phyloP scores from a whole-genome alignment of 257 asterid species.

The Catharanthus roseus region DNA sequence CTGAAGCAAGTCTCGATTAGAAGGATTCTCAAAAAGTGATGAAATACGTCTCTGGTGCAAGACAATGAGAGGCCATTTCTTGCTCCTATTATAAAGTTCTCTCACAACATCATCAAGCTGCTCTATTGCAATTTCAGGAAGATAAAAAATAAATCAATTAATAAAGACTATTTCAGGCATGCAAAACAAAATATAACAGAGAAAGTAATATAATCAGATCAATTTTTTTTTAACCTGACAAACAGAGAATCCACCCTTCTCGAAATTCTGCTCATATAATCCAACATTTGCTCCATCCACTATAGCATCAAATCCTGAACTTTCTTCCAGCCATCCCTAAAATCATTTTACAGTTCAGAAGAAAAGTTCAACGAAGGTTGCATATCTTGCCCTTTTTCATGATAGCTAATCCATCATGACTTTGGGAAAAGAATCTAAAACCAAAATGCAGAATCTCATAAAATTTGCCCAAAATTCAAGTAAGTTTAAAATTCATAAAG shows the following conservation, averaged over 20 bases:
- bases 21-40: conserved; percentile 63
- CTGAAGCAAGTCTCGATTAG: conserved; percentile 58
- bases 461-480: background rate
- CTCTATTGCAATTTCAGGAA: conserved; percentile 42
- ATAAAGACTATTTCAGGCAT: conserved; percentile 1
- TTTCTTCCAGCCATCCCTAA: conserved; percentile 80
- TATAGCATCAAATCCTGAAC: conserved; percentile 63
- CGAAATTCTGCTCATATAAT: conserved; percentile 81
- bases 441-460: background rate
- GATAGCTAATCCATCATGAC: background rate
- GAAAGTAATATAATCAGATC: conserved; percentile 7
- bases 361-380: background rate
- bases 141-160: background rate
- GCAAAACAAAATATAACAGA: conserved; percentile 7
- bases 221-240: conserved; percentile 58
- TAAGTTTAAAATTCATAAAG: background rate
- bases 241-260: conserved; percentile 80
- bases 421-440: background rate
- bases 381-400: background rate
- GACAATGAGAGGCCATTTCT: conserved; percentile 73
- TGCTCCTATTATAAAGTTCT: conserved; percentile 49
- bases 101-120: conserved; percentile 91
- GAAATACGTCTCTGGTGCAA: conserved; percentile 74
- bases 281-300: conserved; percentile 97
- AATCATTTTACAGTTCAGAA: conserved; percentile 7